phyloP scores from a whole-genome alignment of 2,329 filamentous ascomycete species.

The Colletotrichum acutatum region DNA sequence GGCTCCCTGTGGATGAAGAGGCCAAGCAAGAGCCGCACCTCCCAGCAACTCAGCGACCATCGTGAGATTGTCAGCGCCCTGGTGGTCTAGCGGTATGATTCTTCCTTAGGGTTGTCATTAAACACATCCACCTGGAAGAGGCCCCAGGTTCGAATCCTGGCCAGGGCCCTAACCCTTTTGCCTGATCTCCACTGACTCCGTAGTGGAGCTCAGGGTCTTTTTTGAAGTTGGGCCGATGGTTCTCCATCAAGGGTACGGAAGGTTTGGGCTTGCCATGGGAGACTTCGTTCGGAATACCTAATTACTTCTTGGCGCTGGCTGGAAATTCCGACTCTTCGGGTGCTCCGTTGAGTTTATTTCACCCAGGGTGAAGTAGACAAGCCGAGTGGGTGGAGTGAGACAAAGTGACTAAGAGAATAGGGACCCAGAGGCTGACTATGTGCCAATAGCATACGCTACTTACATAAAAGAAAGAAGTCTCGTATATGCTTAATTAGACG shows the following conservation, averaged over 20 bases:
- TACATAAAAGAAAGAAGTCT: background rate
- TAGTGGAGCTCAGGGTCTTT: background rate
- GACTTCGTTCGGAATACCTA: background rate
- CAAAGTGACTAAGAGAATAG: too few species aligned
- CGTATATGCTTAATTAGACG: background rate
- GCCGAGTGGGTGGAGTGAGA: too few species aligned
- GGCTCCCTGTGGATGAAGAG: background rate
- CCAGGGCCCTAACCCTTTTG: background rate
- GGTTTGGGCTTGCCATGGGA: background rate
- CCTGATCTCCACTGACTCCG: background rate
- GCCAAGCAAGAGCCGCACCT: background rate
- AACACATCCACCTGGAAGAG: conserved; percentile 1
- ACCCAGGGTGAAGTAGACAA: too few species aligned
- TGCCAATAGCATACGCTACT: too few species aligned
- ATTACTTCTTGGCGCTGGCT: background rate
- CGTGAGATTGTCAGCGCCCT: background rate
- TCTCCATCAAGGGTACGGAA: background rate
- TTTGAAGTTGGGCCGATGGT: background rate
- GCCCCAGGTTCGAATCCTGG: conserved; percentile 15
- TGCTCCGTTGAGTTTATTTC: too few species aligned
- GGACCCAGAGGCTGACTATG: too few species aligned
- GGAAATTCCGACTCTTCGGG: too few species aligned
- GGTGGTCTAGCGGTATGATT: conserved; percentile 17
- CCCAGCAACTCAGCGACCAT: background rate
- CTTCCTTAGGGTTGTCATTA: background rate